Evolutionary conservation across 2,329 filamentous ascomycete species (phyloP), one percentile per base, ranked within the genome.

Genomic region (Neofusicoccum umdonicola): DNA sequence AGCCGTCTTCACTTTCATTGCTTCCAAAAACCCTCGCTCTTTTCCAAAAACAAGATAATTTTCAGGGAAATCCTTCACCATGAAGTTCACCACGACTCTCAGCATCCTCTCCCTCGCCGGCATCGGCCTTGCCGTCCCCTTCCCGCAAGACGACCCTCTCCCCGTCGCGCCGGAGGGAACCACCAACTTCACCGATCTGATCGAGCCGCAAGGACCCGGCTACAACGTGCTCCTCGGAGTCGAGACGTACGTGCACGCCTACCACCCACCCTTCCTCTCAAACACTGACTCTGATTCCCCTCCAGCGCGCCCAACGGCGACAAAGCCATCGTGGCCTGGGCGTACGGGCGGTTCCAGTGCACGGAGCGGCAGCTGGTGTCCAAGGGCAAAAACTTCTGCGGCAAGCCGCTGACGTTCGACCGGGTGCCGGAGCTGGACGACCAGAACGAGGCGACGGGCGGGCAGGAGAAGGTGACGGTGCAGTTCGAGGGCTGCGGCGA

Each of bases 251-350:
- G 54, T 58, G 4, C 27, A 31, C 27, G 27, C 6, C 27, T 3
- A 31, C 27, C 27, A 31, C 7, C 27, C 7, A 31, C 27, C 27
- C 27, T 15, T 11, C 15, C 19, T 2, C 19, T 8, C 45, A 3
- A 27, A 3, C 17, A 22, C 17, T 22, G 3, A 9, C 19, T 3
- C 45, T 48, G 19, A 48, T 11, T 4, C 19, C 9, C 11, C 8
- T 19, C 6, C 27, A 47, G 22, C 3, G 56, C 42, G 1, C 27
- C 44, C 12, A 45, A 60, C 34, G 39, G 39, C 4, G 42, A 47
- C 48, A 51, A 51, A 27, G 48, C 48, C 42, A 60, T 60, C 34
- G 56, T 60, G 1, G 27, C 41, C 15, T 60, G 56, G 56, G 56
- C 41, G 1, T 60, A 60, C 41, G 56, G 56, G 8, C 13, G 27